A percentile compares a stretch with the other conserved stretches of the same genome.
phyloP scores from a whole-genome alignment of 441 rosid species.

The Adansonia madagascariensis region DNA sequence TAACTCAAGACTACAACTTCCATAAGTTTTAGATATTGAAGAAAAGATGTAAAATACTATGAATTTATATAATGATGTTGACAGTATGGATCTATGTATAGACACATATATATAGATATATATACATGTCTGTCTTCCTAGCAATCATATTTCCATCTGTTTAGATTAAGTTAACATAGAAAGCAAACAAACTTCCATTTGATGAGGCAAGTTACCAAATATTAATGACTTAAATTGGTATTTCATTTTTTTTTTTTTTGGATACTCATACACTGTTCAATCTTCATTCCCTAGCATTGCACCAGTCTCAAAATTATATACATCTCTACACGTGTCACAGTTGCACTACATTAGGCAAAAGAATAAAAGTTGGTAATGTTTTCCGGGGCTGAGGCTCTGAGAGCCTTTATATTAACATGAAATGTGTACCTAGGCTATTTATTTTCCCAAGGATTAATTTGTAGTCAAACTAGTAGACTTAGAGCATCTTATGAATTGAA shows the following conservation, averaged over 20 bases:
- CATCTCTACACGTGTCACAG: neutral
- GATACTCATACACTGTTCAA: too few relatives aligned
- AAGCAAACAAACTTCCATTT: neutral
- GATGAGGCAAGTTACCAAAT: constrained; percentile 4
- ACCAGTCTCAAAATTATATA: neutral
- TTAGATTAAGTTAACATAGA: neutral
- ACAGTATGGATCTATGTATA: neutral
- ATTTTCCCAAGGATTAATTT: neutral
- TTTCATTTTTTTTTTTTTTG: too few relatives aligned
- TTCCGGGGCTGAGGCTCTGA: neutral
- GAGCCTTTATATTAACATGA: neutral
- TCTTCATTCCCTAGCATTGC: neutral
- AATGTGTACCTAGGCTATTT: constrained; percentile 8
- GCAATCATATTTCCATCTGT: neutral
- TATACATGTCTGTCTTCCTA: neutral
- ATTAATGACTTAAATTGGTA: neutral
- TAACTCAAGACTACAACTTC: neutral
- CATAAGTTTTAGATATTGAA: neutral
- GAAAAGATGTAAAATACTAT: constrained; percentile 5
- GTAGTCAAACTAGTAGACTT: neutral
- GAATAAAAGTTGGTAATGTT: neutral
- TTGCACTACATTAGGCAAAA: neutral
- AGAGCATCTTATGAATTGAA: neutral
- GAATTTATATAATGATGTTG: neutral
- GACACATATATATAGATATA: neutral